These are phyloP conservation scores for Pseudogymnoascus destructans DNA, from an alignment of 2,329 filamentous ascomycete genomes.

Conservation along the genomic window DNA sequence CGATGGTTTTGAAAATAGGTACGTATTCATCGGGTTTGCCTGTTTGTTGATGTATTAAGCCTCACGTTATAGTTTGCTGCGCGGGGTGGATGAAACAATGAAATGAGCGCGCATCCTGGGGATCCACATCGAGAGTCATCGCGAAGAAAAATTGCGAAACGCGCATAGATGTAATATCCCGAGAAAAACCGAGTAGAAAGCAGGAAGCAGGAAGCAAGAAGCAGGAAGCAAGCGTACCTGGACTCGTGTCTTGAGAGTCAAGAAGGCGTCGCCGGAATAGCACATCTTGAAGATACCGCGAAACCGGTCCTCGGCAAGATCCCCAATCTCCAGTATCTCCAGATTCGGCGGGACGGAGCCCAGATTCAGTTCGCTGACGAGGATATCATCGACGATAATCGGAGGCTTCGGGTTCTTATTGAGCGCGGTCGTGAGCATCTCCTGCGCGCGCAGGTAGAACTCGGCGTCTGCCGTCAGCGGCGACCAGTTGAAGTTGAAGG, in stretches of 20 bases:
- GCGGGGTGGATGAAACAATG: not conserved
- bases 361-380: conserved; percentile 94
- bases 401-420: conserved; percentile 98
- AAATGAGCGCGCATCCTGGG: not conserved
- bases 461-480: conserved; percentile 89
- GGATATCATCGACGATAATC: conserved; percentile 98
- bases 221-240: conserved; percentile 47
- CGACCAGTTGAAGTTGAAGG: conserved; percentile 99
- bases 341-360: conserved; percentile 88
- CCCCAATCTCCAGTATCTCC: conserved; percentile 94
- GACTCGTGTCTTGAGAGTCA: conserved; percentile 90
- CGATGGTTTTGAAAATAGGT: conserved; percentile 75
- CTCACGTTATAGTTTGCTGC: conserved; percentile 23
- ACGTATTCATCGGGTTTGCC: conserved; percentile 95
- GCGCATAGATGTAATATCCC: not conserved
- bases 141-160: not conserved
- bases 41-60: conserved; percentile 42
- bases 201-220: not conserved
- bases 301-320: conserved; percentile 92
- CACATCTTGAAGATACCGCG: conserved; percentile 99
- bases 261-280: conserved; percentile 86
- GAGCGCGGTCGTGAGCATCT: conserved; percentile 84
- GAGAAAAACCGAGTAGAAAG: not conserved
- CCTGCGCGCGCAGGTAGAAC: conserved; percentile 80
- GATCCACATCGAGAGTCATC: not conserved